Conservation (phyloP, 306 rosid species). For the Benincasa hispida region DNA sequence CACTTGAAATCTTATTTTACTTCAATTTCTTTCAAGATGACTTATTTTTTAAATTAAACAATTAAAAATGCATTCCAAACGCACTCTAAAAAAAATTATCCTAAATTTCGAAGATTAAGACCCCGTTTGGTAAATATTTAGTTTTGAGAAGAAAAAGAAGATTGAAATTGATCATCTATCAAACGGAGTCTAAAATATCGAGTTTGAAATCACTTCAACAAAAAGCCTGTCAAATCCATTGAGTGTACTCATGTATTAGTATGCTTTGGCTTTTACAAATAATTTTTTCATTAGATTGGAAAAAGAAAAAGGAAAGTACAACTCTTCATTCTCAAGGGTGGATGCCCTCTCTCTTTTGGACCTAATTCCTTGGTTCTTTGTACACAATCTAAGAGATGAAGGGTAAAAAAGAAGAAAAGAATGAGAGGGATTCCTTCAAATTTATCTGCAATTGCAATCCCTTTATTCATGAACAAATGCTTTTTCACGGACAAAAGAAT, state of each 20-base stretch:
- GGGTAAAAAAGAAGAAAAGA: background rate
- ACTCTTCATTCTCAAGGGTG: background rate
- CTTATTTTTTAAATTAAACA: too few relatives aligned
- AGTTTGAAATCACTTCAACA: background rate
- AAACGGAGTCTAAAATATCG: too few relatives aligned
- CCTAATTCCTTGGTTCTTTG: background rate
- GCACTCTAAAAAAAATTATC: too few relatives aligned
- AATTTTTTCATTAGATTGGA: background rate
- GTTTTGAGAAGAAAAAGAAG: too few relatives aligned
- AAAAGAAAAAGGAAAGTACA: background rate
- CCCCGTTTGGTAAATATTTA: too few relatives aligned
- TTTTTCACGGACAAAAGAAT: slow-evolving; percentile 24
- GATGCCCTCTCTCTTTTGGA: background rate
- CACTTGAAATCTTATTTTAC: too few relatives aligned
- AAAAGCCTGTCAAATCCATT: background rate
- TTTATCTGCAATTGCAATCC: slow-evolving; percentile 19
- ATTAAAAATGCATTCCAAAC: too few relatives aligned
- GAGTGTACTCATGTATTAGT: background rate
- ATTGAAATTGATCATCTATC: too few relatives aligned
- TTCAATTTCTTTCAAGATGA: too few relatives aligned
- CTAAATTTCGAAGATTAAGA: too few relatives aligned
- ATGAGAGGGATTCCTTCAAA: slow-evolving; percentile 18
- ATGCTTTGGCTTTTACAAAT: background rate
- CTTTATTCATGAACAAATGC: slow-evolving; percentile 24
- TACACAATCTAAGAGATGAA: background rate